These are phyloP conservation scores for Rhodamnia rubescens DNA, from an alignment of 345 rosid species.

Conservation along the genomic window DNA sequence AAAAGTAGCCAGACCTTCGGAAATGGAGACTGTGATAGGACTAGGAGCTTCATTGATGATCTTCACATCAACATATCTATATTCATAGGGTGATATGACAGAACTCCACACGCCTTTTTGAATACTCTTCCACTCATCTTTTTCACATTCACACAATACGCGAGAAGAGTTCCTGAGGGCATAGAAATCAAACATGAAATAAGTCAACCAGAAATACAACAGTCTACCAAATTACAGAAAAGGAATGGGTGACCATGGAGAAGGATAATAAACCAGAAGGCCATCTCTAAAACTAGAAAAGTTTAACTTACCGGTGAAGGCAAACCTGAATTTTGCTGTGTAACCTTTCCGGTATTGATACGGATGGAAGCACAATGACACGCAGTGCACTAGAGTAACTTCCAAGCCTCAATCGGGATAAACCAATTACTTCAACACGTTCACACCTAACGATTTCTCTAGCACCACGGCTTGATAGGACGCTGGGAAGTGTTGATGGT, in stretches of 20 bases:
- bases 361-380: slow-evolving; percentile 45
- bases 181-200: not conserved
- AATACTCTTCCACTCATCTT: slow-evolving; percentile 58
- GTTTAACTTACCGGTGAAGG: slow-evolving; percentile 55
- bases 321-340: slow-evolving; percentile 63
- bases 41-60: slow-evolving; percentile 34
- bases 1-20: slow-evolving; percentile 38
- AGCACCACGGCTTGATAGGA: slow-evolving; percentile 6
- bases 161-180: slow-evolving; percentile 62
- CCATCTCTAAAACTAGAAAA: not conserved
- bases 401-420: slow-evolving; percentile 39
- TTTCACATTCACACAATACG: slow-evolving; percentile 55
- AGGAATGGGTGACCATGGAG: not conserved
- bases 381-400: slow-evolving; percentile 57
- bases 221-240: not conserved
- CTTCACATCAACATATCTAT: slow-evolving; percentile 66
- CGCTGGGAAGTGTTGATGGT: slow-evolving; percentile 17
- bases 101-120: slow-evolving; percentile 59
- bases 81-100: slow-evolving; percentile 69
- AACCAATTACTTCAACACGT: slow-evolving; percentile 67
- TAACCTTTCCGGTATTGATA: slow-evolving; percentile 35
- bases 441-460: slow-evolving; percentile 42
- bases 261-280: not conserved
- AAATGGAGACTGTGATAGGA: slow-evolving; percentile 31
- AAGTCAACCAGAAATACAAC: not conserved